Percentiles rank a stretch among this genome's conserved stretches.
Conservation (phyloP, 805 yeast genomes). For the Vanderwaltozyma polyspora region DNA sequence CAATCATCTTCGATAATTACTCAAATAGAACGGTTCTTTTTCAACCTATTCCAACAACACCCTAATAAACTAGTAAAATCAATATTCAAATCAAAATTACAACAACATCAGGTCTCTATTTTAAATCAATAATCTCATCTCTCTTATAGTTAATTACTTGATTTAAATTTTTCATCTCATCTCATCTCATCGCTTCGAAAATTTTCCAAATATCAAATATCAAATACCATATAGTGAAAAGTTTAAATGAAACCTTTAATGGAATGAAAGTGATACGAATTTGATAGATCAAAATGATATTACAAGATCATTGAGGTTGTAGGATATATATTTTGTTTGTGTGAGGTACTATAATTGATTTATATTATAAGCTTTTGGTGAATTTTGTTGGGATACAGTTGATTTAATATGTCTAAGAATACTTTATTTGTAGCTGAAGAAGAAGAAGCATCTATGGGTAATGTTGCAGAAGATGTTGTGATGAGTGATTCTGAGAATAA, state of each 20-base stretch:
- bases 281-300: no score
- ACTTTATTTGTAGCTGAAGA: not conserved
- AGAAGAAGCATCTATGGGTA: not conserved
- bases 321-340: no score
- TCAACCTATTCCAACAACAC: not conserved
- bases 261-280: not conserved
- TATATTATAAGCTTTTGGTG: not conserved
- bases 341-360: not conserved
- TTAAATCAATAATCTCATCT: no score
- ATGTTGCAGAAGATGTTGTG: conserved; percentile 2
- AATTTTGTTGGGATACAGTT: not conserved
- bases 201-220: conserved; percentile 5
- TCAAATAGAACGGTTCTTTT: not conserved
- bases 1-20: conserved; percentile 13
- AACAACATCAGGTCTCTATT: no score
- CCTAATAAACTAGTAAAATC: no score
- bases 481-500: conserved; percentile 10
- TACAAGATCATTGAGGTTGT: no score
- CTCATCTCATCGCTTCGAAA: conserved; percentile 17
- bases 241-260: not conserved
- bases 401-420: no score
- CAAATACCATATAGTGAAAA: not conserved
- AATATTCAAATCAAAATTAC: no score
- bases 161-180: no score
- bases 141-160: no score